Base-by-base conservation (phyloP, 768 basidiomycete genomes). In the Pisolithus orientalis region DNA sequence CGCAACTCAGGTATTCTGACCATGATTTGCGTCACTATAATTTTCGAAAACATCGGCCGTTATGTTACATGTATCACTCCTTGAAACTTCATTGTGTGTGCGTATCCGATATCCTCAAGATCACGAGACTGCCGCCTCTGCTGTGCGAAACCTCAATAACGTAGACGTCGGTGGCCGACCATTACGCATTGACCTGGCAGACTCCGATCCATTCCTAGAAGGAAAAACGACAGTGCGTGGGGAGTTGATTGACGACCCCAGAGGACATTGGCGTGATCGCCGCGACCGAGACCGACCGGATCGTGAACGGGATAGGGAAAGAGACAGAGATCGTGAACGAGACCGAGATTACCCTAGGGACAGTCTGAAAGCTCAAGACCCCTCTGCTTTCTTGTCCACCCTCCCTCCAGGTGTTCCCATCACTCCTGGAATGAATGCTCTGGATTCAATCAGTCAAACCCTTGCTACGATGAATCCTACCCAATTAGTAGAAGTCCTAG, bases 91-190 rank as follows among this genome's bases (percentile, higher is more conserved):
- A 21, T 56, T 44, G 13, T 13, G 13, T 34, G 14, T 14, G 34
- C 34, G 34, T 34, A 34, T 34, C 5, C 34, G 34, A 34, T 14
- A 34, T 34, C 42, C 42, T 49, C 59, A 68, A 89, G 96, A 99
- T 70, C 90, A 95, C 67, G 94, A 96, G 70, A 98, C 96, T 24
- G 96, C 96, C 6, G 70, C 82, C 25, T 95, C 93, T 47, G 96
- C 96, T 45, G 92, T 99, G 14, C 85, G 96, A 62, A 99, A 98
- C 65, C 80, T 99, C 46, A 93, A 96, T 69, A 91, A 90, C 55
- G 83, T 83, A 47, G 91, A 93, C 59, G 89, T 97, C 31, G 92
- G 90, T 51, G 96, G 96, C 4, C 83, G 96, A 8, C 87, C 90
- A 2, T 76, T 99, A 42, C 85, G 94, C 46, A 94, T 99, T 61